phyloP scores from a whole-genome alignment of 306 rosid species.

The Macrotyloma uniflorum region DNA sequence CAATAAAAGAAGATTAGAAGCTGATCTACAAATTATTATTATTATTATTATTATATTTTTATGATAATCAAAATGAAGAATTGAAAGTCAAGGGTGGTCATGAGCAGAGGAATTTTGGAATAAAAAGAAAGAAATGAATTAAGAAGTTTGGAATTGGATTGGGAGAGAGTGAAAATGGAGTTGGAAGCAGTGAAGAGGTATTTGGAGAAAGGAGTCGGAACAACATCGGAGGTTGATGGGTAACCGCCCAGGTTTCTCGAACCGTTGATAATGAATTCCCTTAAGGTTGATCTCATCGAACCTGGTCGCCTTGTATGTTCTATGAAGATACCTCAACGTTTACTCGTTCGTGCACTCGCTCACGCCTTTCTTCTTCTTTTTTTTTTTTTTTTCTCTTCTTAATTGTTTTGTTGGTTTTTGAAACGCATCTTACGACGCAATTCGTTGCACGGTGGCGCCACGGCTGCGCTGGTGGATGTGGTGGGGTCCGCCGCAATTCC shows the following conservation, averaged over 20 bases:
- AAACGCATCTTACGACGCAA: conserved; percentile 73
- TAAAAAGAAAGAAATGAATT: too few species aligned
- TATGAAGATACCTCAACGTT: conserved; percentile 64
- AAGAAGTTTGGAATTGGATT: too few species aligned
- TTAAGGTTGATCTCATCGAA: conserved; percentile 61
- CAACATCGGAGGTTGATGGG: conserved; percentile 46
- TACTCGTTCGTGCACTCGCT: conserved; percentile 52
- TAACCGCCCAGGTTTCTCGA: conserved; percentile 64
- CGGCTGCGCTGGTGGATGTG: conserved; percentile 80
- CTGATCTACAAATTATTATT: too few species aligned
- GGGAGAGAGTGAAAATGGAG: conserved; percentile 20
- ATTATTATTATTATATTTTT: too few species aligned
- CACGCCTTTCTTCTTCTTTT: too few species aligned
- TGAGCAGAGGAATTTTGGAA: neutral
- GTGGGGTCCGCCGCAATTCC: conserved; percentile 74
- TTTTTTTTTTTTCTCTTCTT: neutral
- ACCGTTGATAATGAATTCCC: conserved; percentile 52
- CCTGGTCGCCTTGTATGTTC: conserved; percentile 73
- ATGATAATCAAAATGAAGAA: neutral
- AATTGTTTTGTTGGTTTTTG: neutral
- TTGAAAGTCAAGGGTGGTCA: neutral
- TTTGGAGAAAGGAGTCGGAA: conserved; percentile 55
- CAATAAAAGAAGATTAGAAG: too few species aligned
- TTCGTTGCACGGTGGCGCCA: conserved; percentile 84
- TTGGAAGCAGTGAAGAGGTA: conserved; percentile 53